Conservation (phyloP, 1,284 basidiomycete species). For the Trametes versicolor region DNA sequence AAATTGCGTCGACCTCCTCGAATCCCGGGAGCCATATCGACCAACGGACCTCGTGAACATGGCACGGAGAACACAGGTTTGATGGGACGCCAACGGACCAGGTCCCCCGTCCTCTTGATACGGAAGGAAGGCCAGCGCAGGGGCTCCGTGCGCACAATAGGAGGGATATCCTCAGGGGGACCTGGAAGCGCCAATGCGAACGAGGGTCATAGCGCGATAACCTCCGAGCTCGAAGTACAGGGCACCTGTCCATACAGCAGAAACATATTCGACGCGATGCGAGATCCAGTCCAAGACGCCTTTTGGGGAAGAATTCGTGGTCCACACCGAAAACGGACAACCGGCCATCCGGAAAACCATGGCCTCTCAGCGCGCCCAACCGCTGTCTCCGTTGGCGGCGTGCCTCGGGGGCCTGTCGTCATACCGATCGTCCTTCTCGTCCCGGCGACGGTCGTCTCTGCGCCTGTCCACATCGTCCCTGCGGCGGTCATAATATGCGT, state of each 20-base stretch:
- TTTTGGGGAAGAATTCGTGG: constrained; percentile 36
- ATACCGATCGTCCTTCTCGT: constrained; percentile 80
- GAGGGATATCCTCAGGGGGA: constrained; percentile 19
- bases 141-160: constrained; percentile 20
- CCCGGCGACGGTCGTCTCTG: constrained; percentile 71
- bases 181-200: constrained; percentile 35
- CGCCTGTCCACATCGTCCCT: constrained; percentile 82
- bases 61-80: background rate
- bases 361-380: constrained; percentile 46
- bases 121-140: constrained; percentile 18
- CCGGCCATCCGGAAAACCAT: constrained; percentile 34
- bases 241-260: constrained; percentile 41
- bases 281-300: constrained; percentile 39
- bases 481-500: constrained; percentile 81
- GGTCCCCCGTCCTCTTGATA: constrained; percentile 22
- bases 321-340: constrained; percentile 32
- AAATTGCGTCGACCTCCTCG: constrained; percentile 5
- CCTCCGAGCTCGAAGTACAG: constrained; percentile 42
- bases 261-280: constrained; percentile 41
- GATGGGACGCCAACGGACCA: constrained; percentile 5
- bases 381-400: constrained; percentile 74
- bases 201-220: constrained; percentile 37
- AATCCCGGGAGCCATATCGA: constrained; percentile 4
- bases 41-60: constrained; percentile 1
- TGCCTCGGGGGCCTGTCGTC: constrained; percentile 77